phyloP scores from a whole-genome alignment of 768 basidiomycete genomes.

The Fomitopsis pulvina region DNA sequence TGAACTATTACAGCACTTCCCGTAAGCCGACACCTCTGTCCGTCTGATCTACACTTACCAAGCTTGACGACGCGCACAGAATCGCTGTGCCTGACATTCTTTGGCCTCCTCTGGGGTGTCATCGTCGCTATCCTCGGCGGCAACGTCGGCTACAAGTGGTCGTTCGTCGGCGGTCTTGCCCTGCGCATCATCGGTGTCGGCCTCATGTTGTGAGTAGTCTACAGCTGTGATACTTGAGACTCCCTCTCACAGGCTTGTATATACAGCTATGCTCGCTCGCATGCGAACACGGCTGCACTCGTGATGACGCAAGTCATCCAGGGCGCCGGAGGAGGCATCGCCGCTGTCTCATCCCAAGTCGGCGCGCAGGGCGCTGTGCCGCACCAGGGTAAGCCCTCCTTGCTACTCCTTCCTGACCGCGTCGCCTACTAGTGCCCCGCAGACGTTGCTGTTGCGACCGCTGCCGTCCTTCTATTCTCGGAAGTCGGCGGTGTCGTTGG shows the following conservation, averaged over 20 bases:
- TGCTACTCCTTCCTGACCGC: not conserved
- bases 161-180: slow-evolving; percentile 31
- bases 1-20: not conserved
- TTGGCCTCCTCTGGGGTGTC: slow-evolving; percentile 41
- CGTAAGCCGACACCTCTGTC: not conserved
- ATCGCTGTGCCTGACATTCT: slow-evolving; percentile 38
- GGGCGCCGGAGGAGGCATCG: slow-evolving; percentile 46
- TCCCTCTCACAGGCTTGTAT: slow-evolving; percentile 15
- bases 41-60: not conserved
- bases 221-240: slow-evolving; percentile 13
- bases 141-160: slow-evolving; percentile 31
- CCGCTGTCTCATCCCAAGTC: slow-evolving; percentile 36
- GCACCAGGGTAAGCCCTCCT: slow-evolving; percentile 21
- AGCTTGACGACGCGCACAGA: slow-evolving; percentile 31
- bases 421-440: not conserved
- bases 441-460: slow-evolving; percentile 42
- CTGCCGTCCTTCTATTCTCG: slow-evolving; percentile 42
- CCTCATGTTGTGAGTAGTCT: slow-evolving; percentile 17
- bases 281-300: slow-evolving; percentile 24
- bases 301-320: slow-evolving; percentile 44
- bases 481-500: slow-evolving; percentile 40
- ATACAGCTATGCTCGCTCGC: slow-evolving; percentile 18
- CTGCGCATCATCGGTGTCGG: slow-evolving; percentile 25
- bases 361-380: slow-evolving; percentile 44
- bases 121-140: slow-evolving; percentile 32